A percentile compares a stretch with the other conserved stretches of the same genome.
phyloP scores from a whole-genome alignment of 306 rosid genomes.

The Argentina anserina region DNA sequence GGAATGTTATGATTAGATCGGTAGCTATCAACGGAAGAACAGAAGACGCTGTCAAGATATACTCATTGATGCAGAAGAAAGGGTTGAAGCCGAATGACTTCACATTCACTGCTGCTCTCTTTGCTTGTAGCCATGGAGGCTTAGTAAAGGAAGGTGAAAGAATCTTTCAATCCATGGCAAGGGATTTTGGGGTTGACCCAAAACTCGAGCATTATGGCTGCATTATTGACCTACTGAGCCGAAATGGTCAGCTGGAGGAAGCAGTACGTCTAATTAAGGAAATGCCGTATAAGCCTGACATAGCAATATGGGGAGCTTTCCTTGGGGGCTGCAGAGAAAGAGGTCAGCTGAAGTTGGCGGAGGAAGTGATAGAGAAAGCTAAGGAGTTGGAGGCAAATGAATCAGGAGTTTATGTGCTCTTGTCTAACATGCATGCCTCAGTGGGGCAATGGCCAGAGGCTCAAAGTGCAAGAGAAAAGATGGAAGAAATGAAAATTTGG shows the following conservation, averaged over 20 bases:
- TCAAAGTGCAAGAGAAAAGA: constrained; percentile 17
- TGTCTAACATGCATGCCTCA: constrained; percentile 29
- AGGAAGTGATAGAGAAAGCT: constrained; percentile 21
- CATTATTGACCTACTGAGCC: constrained; percentile 22
- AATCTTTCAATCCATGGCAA: constrained; percentile 24
- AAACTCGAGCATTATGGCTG: constrained; percentile 28
- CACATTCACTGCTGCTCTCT: constrained; percentile 24
- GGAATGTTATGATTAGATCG: constrained; percentile 29
- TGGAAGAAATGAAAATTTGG: constrained; percentile 24
- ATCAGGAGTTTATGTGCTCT: constrained; percentile 22
- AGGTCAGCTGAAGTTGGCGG: constrained; percentile 18
- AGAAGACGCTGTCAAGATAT: constrained; percentile 25
- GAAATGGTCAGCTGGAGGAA: constrained; percentile 31
- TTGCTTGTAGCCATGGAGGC: constrained; percentile 34
- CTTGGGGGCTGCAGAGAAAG: constrained; percentile 27
- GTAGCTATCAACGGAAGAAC: constrained; percentile 27
- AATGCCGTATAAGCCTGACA: constrained; percentile 27
- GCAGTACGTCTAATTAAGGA: constrained; percentile 3
- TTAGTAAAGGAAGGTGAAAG: constrained; percentile 23
- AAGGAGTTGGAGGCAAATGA: constrained; percentile 15
- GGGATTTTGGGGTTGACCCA: constrained; percentile 10
- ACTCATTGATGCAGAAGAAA: constrained; percentile 17
- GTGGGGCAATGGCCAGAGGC: constrained; percentile 29
- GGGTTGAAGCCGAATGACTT: constrained; percentile 24
- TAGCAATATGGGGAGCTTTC: constrained; percentile 30